Base-by-base conservation (phyloP, 169 alveolate genomes). In the Cryptosporidium felis region DNA sequence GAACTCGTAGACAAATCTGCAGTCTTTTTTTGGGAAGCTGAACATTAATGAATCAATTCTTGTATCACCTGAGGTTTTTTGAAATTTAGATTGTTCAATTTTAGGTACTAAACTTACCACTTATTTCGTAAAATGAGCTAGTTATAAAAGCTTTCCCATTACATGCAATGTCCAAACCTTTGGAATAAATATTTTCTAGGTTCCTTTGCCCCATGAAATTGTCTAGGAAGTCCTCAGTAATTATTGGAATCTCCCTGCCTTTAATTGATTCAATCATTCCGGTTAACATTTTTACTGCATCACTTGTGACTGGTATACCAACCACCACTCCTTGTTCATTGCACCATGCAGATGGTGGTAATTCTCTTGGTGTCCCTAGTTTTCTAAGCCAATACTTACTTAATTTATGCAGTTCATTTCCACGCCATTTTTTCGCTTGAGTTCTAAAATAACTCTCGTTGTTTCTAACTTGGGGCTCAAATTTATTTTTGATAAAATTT, bases 271-370 rank as follows among this genome's bases (percentile, higher is more conserved):
- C 56, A 49, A 74, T 23, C 56, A 38, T 74, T 74, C 36, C 63
- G 49, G 45, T 65, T 26, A 65, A 65, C 34, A 65, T 44, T 51
- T 65, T 65, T 32, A 34, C 23, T 5, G 49, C 18, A 12, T 46
- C 36, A 34, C 38, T 53, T 6, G 59, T 53, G 21, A 74, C 42
- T 51, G 85, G 85, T 36, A 74, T 74, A 5, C 74, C 46, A 26
- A 53, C 59, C n/a, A 53, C 58, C 10, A 74, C 53, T 23, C 85
- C 85, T 16, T 74, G 42, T 21, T 56, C 67, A 36, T 21, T 56
- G 41, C 85, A 74, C 85, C 85, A 74, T 9, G 85, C 63, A n/a
- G 85, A 74, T 40, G 85, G 85, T 38, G 85, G 85, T 53, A 74
- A 3, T 49, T 74, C 85, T 18, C 42, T 74, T 74, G 85, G 85